phyloP scores from a whole-genome alignment of 768 basidiomycete genomes.

The Termitomyces sp. region DNA sequence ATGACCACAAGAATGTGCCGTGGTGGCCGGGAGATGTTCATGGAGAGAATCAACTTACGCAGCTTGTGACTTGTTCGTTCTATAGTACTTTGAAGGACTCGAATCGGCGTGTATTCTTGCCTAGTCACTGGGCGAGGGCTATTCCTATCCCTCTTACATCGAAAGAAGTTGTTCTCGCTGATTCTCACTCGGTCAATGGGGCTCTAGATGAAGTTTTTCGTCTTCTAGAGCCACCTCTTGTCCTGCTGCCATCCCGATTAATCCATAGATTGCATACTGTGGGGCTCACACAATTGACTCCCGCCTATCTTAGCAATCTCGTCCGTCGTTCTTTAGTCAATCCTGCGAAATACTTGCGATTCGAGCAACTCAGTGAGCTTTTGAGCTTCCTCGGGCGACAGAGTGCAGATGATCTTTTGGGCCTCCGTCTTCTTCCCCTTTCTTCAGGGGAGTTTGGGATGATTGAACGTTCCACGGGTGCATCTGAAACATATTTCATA shows the following conservation, averaged over 20 bases:
- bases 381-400: constrained; percentile 24
- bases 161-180: not conserved
- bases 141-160: not conserved
- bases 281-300: constrained; percentile 21
- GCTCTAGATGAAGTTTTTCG: constrained; percentile 21
- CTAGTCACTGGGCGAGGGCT: not conserved
- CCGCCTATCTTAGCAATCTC: constrained; percentile 24
- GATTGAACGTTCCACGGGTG: constrained; percentile 18
- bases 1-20: constrained; percentile 17
- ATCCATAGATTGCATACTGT: constrained; percentile 18
- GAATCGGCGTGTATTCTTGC: constrained; percentile 3
- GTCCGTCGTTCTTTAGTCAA: constrained; percentile 13
- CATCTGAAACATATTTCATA: constrained; percentile 20
- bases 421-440: constrained; percentile 35
- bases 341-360: constrained; percentile 8
- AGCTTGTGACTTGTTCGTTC: constrained; percentile 7
- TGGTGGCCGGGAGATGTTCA: constrained; percentile 35
- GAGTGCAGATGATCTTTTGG: constrained; percentile 18
- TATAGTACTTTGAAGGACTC: constrained; percentile 2
- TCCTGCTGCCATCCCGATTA: constrained; percentile 21
- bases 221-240: constrained; percentile 17
- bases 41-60: constrained; percentile 14
- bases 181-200: not conserved
- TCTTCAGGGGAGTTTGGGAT: constrained; percentile 28
- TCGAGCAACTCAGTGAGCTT: constrained; percentile 22